Evolutionary conservation across 164 flowering plant species (phyloP), one percentile per base, ranked within the genome.

Genomic region (Paratinospora sagittata): DNA sequence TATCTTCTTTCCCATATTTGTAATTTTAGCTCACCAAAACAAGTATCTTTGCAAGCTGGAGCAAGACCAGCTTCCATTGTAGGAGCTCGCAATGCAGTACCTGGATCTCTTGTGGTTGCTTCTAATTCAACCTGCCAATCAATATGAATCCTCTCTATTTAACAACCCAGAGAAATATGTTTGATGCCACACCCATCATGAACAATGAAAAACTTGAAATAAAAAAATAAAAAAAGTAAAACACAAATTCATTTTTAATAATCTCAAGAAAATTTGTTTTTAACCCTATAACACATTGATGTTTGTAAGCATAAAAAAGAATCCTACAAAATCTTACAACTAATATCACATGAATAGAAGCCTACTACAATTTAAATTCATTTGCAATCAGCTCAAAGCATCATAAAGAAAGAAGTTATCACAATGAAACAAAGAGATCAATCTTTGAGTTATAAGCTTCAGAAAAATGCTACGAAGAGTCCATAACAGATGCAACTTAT

Each of bases 61-160:
- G 90, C 85, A 77, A 95, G 84, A 57, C 99, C 99, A 74, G 87
- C 81, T 76, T 95, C 97, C 49, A 69, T 37, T 21, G 99, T 92
- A 64, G 99, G 99, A 75, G 99, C 97, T 45, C 97, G 89, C 81
- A 95, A 75, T 52, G 96, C 71, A 16, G 91, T 87, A 7, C 99
- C 99, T 4, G 89, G 82, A 75, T 88, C 87, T n/a, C 82, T 76
- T 52, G 97, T 85, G 68, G 84, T 89, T 69, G 88, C 94, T 79
- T 86, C 93, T 74, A 95, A 66, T 77, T 91, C 95, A 67, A 90
- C 90, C 98, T 95, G 87, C 47, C 63, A 72, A 78, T 41, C 13
- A 10, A 27, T 66, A n/a, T 34, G 16, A 43, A 70, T 21, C 21
- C 26, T 10, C 26, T 13, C 4, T 34, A 70, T 37, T 26, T 47